Base-by-base conservation (phyloP, 164 flowering plant genomes). In the Platanus orientalis region DNA sequence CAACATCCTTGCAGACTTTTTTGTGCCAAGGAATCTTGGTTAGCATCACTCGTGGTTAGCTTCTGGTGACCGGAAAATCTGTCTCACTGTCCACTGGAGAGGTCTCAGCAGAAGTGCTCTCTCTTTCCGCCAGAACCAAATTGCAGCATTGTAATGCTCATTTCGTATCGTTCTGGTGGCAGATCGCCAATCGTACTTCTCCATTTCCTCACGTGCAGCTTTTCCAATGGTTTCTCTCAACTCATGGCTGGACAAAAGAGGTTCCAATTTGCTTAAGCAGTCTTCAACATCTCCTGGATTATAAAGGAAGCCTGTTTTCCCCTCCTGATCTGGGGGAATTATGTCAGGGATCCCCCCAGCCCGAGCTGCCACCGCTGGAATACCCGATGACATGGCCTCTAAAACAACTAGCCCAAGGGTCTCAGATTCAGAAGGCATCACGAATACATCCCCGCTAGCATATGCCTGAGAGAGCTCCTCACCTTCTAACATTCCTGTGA, bases 401-500 rank as follows among this genome's bases (percentile, higher is more conserved):
- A 91, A 71, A 23, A 94, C 99, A 23, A 94, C 97, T 16, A 85
- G 90, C 19, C 97, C 99, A 1, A 94, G 92, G 11, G 99, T 94
- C 73, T 94, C 99, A 0, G 99, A 94, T 68, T 94, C 99, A 19
- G 99, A 94, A 57, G 99, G 99, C 99, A 91, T 94, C 62, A 88
- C 64, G 58, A 94, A 94, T 13, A 94, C 85, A 61, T 94, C 99
- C 26, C 99, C 97, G 67, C 99, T 94, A 16, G 99, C 99, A 61
- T 94, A 94, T 57, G 99, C 97, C 69, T 89, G 90, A 24, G 99
- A 94, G 53, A 91, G 92, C 74, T 89, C 97, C 69, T 94, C 97
- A 7, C 99, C 97, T 67, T 66, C 81, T 61, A 94, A 61, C 89
- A 83, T 94, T 28, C 99, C 99, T 0, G 95, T 94, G 74, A 94